A percentile compares a stretch with the other conserved stretches of the same genome.
phyloP scores from a whole-genome alignment of 768 basidiomycete species.

The Phylloporus rhodoxanthus region DNA sequence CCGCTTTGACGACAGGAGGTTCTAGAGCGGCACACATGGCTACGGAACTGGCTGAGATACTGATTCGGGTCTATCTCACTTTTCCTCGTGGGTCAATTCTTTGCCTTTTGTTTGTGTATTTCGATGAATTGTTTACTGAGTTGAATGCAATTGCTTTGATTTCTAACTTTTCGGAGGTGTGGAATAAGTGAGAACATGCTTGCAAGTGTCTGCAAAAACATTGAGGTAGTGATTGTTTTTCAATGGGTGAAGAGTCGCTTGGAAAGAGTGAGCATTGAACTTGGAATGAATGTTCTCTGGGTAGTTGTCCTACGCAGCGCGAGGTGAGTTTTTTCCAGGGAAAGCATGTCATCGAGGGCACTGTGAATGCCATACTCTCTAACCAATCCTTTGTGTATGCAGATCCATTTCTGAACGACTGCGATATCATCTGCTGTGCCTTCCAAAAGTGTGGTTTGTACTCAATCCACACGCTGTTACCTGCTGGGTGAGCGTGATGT shows the following conservation, averaged over 20 bases:
- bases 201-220: no score
- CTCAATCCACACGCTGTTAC: neutral
- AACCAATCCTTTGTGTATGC: no score
- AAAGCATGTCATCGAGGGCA: no score
- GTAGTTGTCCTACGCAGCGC: no score
- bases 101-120: conserved; percentile 13
- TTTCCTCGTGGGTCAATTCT: neutral
- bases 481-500: neutral
- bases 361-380: no score
- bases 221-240: no score
- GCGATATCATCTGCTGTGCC: neutral
- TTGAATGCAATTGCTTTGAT: conserved; percentile 18
- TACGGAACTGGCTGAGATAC: conserved; percentile 2
- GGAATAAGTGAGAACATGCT: no score
- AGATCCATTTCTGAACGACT: no score
- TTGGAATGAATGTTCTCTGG: no score
- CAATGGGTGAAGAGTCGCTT: no score
- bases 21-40: conserved; percentile 22
- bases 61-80: neutral
- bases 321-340: no score
- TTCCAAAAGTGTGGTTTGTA: neutral
- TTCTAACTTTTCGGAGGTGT: neutral
- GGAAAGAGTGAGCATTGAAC: no score
- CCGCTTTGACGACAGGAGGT: conserved; percentile 41
- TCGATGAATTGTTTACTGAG: conserved; percentile 12